phyloP scores from a whole-genome alignment of 345 rosid species.

The Salix dunnii region DNA sequence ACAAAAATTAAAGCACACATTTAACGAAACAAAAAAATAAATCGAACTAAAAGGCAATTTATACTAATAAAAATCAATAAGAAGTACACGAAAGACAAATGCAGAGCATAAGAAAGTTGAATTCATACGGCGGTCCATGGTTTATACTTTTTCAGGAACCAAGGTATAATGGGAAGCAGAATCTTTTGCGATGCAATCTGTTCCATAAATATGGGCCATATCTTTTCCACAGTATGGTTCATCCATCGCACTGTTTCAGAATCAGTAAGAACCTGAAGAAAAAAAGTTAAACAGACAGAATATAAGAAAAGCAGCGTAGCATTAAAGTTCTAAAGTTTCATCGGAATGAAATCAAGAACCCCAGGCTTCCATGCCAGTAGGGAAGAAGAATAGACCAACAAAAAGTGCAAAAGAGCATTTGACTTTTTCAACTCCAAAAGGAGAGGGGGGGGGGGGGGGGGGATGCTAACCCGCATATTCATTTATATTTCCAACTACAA shows the following conservation, averaged over 20 bases:
- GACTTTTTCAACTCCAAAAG: too few relatives aligned
- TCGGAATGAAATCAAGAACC: too few relatives aligned
- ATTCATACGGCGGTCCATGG: constrained; percentile 90
- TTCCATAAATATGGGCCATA: constrained; percentile 95
- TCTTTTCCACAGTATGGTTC: constrained; percentile 77
- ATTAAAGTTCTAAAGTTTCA: not conserved
- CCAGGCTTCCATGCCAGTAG: too few relatives aligned
- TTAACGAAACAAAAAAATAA: not conserved
- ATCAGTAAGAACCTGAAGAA: constrained; percentile 63
- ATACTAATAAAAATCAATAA: not conserved
- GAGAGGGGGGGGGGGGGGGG: not conserved
- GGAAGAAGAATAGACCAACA: too few relatives aligned
- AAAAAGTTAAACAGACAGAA: constrained; percentile 3
- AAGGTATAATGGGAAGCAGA: constrained; percentile 87
- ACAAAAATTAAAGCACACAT: not conserved
- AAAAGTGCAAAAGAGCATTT: too few relatives aligned
- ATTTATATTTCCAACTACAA: too few relatives aligned
- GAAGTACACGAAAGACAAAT: not conserved
- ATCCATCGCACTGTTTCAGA: constrained; percentile 91
- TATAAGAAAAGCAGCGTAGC: constrained; percentile 10
- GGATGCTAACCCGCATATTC: not conserved
- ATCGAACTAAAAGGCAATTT: not conserved
- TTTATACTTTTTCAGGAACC: constrained; percentile 94
- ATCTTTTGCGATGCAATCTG: constrained; percentile 83
- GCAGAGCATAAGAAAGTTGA: constrained; percentile 1